Conservation (phyloP, 257 asterid genomes). For the Nemophila menziesii region DNA sequence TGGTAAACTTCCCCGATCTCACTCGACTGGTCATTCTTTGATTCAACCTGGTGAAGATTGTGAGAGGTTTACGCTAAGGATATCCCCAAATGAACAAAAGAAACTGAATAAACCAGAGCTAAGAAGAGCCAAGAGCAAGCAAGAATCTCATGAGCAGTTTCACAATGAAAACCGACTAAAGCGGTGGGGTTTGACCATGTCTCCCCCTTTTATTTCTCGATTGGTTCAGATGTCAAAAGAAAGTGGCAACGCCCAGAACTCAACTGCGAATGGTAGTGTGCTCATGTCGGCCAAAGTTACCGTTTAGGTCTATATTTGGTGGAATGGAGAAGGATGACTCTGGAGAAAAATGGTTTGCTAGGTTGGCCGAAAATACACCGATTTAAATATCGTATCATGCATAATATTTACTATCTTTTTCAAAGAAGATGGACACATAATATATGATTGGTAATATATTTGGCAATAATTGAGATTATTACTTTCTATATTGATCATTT, state of each 20-base stretch:
- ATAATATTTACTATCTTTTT: not conserved
- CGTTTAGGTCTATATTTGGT: conserved; percentile 20
- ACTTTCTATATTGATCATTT: too few relatives aligned
- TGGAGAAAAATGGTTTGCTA: conserved; percentile 17
- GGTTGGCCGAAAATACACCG: conserved; percentile 5
- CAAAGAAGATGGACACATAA: too few relatives aligned
- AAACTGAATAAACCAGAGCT: conserved; percentile 15
- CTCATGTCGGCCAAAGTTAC: conserved; percentile 13
- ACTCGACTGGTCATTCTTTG: conserved; percentile 22
- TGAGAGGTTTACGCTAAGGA: conserved; percentile 26
- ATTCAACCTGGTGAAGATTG: conserved; percentile 12
- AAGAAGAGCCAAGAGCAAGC: conserved; percentile 9
- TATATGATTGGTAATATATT: too few relatives aligned
- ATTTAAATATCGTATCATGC: too few relatives aligned
- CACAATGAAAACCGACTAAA: conserved; percentile 12
- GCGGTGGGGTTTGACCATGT: conserved; percentile 7
- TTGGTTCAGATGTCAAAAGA: conserved; percentile 12
- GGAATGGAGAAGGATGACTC: conserved; percentile 6
- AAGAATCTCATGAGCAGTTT: conserved; percentile 9
- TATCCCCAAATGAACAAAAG: conserved; percentile 16
- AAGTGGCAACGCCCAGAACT: conserved; percentile 5
- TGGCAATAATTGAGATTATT: too few relatives aligned
- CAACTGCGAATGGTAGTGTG: conserved; percentile 5
- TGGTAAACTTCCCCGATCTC: conserved; percentile 15
- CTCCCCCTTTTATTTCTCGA: conserved; percentile 15